Conservation (phyloP, 345 rosid genomes). For the Syzygium grande region DNA sequence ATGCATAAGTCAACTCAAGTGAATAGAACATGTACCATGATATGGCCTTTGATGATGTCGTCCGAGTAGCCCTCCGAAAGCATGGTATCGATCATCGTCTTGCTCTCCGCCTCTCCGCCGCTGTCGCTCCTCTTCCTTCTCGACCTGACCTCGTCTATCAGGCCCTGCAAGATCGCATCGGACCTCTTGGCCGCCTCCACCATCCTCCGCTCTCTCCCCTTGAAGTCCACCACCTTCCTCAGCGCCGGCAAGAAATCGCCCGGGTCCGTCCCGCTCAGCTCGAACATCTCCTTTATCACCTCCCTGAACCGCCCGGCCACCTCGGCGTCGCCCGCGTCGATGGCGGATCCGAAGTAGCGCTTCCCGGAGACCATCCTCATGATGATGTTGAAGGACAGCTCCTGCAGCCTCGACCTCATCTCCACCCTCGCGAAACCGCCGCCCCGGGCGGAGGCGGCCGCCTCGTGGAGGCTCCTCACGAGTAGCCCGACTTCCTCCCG, state of each 20-base stretch:
- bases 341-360: constrained; percentile 3
- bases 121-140: neutral
- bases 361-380: constrained; percentile 42
- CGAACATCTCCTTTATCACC: constrained; percentile 18
- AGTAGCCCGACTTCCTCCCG: constrained; percentile 6
- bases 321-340: constrained; percentile 9
- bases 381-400: constrained; percentile 30
- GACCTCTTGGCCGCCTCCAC: constrained; percentile 6
- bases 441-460: neutral
- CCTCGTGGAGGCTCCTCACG: neutral
- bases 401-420: constrained; percentile 9
- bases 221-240: constrained; percentile 22
- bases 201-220: constrained; percentile 19
- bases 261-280: constrained; percentile 21
- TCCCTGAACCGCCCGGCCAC: constrained; percentile 24
- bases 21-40: constrained; percentile 10
- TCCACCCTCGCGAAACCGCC: neutral
- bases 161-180: constrained; percentile 32
- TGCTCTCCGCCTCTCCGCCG: constrained; percentile 9
- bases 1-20: neutral
- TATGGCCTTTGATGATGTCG: constrained; percentile 31
- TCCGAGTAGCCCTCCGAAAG: constrained; percentile 33
- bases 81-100: constrained; percentile 42
- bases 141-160: constrained; percentile 39
- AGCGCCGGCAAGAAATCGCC: constrained; percentile 38